Evolutionary conservation across 2,329 filamentous ascomycete species (phyloP).

Genomic region (Fusarium sp.): DNA sequence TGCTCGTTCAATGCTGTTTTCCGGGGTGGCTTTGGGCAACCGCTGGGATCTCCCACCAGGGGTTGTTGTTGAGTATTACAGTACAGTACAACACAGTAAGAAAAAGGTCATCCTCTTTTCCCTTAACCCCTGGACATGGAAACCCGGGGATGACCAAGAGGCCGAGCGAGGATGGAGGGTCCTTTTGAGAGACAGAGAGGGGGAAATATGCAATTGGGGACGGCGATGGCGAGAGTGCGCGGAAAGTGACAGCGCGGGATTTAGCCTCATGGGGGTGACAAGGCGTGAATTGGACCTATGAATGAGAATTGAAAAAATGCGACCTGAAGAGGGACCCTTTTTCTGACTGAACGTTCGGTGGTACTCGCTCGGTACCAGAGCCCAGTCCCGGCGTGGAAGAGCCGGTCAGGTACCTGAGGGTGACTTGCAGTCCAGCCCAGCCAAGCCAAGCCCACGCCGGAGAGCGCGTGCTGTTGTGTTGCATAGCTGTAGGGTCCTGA

Average conservation of each 20-base stretch:
- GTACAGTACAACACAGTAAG: background rate
- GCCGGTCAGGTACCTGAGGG: slow-evolving; percentile 19
- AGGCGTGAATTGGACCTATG: slow-evolving; percentile 11
- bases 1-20: slow-evolving; percentile 24
- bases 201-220: slow-evolving; percentile 34
- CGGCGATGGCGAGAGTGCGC: slow-evolving; percentile 31
- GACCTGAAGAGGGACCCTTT: background rate
- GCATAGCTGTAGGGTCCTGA: background rate
- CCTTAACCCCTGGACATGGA: slow-evolving; percentile 13
- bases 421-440: slow-evolving; percentile 16
- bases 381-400: background rate
- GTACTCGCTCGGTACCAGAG: background rate
- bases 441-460: background rate
- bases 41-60: slow-evolving; percentile 23
- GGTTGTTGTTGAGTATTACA: slow-evolving; percentile 19
- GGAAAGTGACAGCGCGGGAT: slow-evolving; percentile 19
- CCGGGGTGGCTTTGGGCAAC: slow-evolving; percentile 38
- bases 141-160: slow-evolving; percentile 22
- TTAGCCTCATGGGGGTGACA: slow-evolving; percentile 16
- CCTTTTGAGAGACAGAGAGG: background rate
- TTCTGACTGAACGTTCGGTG: background rate
- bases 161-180: slow-evolving; percentile 17
- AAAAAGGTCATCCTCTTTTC: background rate
- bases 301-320: background rate
- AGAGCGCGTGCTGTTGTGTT: background rate